Evolutionary conservation across 2,329 filamentous ascomycete genomes (phyloP).

Genomic region (Pleurostoma richardsiae): DNA sequence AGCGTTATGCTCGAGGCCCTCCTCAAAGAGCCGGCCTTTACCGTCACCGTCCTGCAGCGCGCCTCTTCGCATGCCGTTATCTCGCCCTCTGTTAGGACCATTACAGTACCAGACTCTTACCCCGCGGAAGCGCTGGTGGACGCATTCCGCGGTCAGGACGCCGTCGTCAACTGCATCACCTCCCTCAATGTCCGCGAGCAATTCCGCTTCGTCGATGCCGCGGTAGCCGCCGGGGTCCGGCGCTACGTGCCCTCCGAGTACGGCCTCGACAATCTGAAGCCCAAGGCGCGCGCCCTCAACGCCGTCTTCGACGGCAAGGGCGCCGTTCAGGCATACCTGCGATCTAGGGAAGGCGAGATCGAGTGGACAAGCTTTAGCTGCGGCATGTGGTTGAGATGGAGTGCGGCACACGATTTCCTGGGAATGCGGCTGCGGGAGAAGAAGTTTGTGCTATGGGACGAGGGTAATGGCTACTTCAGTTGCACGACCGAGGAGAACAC

Average conservation of each 20-base stretch:
- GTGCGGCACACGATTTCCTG: constrained; percentile 17
- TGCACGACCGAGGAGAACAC: constrained; percentile 28
- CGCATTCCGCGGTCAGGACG: constrained; percentile 19
- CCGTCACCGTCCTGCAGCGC: constrained; percentile 19
- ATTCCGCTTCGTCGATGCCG: constrained; percentile 46
- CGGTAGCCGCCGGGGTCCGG: constrained; percentile 47
- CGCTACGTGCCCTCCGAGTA: constrained; percentile 53
- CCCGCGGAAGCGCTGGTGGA: constrained; percentile 14
- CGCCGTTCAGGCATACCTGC: constrained; percentile 18
- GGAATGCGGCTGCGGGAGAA: constrained; percentile 12
- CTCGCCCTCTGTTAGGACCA: constrained; percentile 10
- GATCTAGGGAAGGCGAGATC: constrained; percentile 15
- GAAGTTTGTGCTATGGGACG: constrained; percentile 22
- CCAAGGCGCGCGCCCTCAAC: constrained; percentile 17
- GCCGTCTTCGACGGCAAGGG: constrained; percentile 20
- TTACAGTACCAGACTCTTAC: constrained; percentile 21
- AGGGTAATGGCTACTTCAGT: constrained; percentile 25
- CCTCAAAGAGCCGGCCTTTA: constrained; percentile 17
- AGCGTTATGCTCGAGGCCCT: constrained; percentile 19
- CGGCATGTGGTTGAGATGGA: constrained; percentile 23
- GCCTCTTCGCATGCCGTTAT: constrained; percentile 16
- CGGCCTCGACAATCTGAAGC: constrained; percentile 25
- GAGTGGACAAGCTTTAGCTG: constrained; percentile 23
- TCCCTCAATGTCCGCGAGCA: constrained; percentile 30
- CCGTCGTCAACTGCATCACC: constrained; percentile 36